Evolutionary conservation across 345 rosid species (phyloP).

Genomic region (Cardamine occulta): DNA sequence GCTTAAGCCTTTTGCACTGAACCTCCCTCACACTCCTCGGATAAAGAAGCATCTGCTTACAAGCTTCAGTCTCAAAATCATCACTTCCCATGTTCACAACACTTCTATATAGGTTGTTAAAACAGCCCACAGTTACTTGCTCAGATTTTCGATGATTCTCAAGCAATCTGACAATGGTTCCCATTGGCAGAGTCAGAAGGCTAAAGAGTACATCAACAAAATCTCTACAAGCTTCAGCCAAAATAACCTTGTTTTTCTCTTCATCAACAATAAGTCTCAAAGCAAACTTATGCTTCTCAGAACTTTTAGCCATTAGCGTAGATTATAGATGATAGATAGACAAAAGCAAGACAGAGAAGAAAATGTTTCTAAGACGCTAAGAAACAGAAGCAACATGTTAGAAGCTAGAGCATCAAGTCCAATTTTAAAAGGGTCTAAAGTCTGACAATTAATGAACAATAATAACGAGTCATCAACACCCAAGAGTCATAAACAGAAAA

Average conservation of each 20-base stretch:
- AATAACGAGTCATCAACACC: not conserved
- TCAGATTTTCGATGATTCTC: constrained; percentile 10
- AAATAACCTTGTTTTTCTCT: constrained; percentile 25
- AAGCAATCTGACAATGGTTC: constrained; percentile 16
- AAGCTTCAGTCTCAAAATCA: not conserved
- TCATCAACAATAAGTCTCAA: constrained; percentile 32
- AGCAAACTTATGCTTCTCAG: not conserved
- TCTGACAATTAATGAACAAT: not conserved
- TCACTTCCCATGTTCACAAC: not conserved
- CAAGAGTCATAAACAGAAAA: not conserved
- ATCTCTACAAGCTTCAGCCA: constrained; percentile 23
- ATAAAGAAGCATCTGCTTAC: constrained; percentile 16
- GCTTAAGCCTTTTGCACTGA: not conserved
- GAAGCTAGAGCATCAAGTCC: not conserved
- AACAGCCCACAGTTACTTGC: constrained; percentile 11
- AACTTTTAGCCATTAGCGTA: not conserved
- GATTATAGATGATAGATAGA: not conserved
- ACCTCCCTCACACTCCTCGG: constrained; percentile 6
- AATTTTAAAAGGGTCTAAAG: not conserved
- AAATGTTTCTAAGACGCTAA: not conserved
- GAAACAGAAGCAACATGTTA: not conserved
- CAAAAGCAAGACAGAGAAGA: not conserved
- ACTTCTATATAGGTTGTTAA: constrained; percentile 17
- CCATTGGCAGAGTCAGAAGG: constrained; percentile 29
- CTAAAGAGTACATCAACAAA: constrained; percentile 35